Evolutionary conservation across 2,329 filamentous ascomycete species (phyloP), one percentile per base, ranked within the genome.

Genomic region (Paradendryphiella salina): DNA sequence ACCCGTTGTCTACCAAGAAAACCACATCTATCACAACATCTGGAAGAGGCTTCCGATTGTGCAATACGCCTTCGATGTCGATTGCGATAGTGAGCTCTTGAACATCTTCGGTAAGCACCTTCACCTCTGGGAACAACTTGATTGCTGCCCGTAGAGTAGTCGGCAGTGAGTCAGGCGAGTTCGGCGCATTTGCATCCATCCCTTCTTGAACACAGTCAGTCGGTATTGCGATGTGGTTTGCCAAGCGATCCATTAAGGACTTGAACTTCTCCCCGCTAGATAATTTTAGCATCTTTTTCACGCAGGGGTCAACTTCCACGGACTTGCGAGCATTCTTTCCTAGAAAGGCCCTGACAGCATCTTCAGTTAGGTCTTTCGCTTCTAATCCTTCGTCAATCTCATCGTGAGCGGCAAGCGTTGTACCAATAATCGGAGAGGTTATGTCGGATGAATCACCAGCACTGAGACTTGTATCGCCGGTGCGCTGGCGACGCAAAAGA

Each of bases 1-100:
- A 74, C 71, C 69, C 67, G 42, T 74, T 75, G 50, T 75, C 72
- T 28, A 75, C 55, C 15, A 75, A 51, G 17, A 75, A 61, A 5
- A 73, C 53, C 4, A 74, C 50, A 55, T 74, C 71, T 14, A 75
- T 53, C 6, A 51, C 53, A 3, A 46, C 40, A 20, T 66, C 48
- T 6, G 42, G 36, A 31, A 64, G 54, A 20, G 46, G 11, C 13
- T 46, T 52, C 4, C 57, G 57, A 28, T 67, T 63, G 49, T 70
- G 59, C 4, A 67, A 45, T 9, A 60, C 56, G 9, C 66, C 69
- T 36, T 67, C 62, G 5, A 70, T 49, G 36, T 73, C 69, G 4
- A 73, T 52, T 10, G 66, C 61, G n/a, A 70, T 55, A 54, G 61
- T 65, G 18, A 73, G 50, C 2, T 67, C 57, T 49, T 67, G 57